A percentile compares a stretch with the other conserved stretches of the same genome.
Evolutionary conservation across 177 flowering plant species (phyloP).

Genomic region (Vitis hybrid): DNA sequence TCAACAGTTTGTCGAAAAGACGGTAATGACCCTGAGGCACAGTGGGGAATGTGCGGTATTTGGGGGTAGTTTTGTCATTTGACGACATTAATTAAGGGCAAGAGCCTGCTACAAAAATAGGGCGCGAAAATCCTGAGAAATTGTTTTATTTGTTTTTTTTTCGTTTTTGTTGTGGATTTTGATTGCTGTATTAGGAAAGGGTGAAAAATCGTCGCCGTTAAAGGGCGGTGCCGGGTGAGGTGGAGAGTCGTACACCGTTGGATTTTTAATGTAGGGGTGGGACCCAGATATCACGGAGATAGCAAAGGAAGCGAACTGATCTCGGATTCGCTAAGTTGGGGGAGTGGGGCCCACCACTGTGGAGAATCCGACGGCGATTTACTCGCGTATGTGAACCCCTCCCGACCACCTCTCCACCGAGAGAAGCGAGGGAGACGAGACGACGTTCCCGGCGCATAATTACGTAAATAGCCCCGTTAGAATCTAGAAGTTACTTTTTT

Average conservation of each 20-base stretch:
- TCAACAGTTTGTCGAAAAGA: neutral
- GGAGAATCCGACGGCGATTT: neutral
- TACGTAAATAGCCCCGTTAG: no score
- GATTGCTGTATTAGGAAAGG: neutral
- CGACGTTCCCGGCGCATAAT: no score
- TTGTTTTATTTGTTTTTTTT: neutral
- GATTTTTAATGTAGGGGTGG: neutral
- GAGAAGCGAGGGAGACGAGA: no score
- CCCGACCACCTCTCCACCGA: no score
- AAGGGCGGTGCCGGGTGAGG: neutral
- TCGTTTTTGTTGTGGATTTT: neutral
- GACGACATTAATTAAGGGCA: neutral
- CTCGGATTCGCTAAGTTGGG: constrained; percentile 4
- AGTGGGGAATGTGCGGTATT: neutral
- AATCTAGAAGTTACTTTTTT: no score
- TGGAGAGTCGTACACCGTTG: neutral
- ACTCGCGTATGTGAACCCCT: neutral
- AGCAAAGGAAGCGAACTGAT: constrained; percentile 4
- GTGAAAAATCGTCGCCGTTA: constrained; percentile 19
- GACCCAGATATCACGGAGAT: constrained; percentile 5
- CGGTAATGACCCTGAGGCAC: neutral
- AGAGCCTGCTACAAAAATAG: neutral
- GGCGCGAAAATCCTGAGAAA: neutral
- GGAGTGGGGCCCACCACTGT: constrained; percentile 1
- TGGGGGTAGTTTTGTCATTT: neutral